phyloP scores from a whole-genome alignment of 495 filamentous ascomycete genomes.

The Patellaria atrata region DNA sequence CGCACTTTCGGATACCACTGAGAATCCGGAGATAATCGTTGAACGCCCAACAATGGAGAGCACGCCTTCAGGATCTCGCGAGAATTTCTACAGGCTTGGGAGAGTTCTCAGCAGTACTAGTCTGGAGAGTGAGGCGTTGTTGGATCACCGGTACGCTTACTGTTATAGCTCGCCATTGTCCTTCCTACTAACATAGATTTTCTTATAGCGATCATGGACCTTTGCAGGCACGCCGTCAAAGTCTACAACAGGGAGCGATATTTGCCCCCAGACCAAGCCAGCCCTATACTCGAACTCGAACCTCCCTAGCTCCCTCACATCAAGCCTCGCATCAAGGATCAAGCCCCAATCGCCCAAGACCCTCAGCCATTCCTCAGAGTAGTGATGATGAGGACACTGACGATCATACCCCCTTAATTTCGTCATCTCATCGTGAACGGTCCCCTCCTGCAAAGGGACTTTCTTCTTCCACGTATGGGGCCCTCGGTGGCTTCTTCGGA shows the following conservation, averaged over 20 bases:
- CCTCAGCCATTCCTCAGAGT: no score
- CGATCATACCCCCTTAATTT: constrained; percentile 25
- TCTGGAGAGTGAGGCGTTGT: constrained; percentile 28
- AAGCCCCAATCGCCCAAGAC: no score
- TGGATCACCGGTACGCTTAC: constrained; percentile 22
- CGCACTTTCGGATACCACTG: constrained; percentile 30
- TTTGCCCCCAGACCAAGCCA: constrained; percentile 4
- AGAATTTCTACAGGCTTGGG: constrained; percentile 24
- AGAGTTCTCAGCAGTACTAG: constrained; percentile 24
- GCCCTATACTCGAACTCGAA: constrained; percentile 5
- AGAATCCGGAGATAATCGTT: constrained; percentile 20
- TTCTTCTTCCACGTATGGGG: constrained; percentile 3
- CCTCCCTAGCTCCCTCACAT: constrained; percentile 8
- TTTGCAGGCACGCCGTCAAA: constrained; percentile 10
- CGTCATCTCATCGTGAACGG: constrained; percentile 10
- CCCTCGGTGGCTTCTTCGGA: constrained; percentile 16
- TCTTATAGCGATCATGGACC: constrained; percentile 10
- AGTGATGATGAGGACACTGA: constrained; percentile 18
- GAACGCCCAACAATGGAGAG: constrained; percentile 15
- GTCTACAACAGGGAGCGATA: constrained; percentile 6
- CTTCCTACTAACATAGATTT: no score
- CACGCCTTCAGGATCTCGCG: constrained; percentile 20
- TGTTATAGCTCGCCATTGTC: no score
- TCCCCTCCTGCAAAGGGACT: constrained; percentile 8
- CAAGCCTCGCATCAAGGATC: constrained; percentile 11